A percentile compares a stretch with the other conserved stretches of the same genome.
These are phyloP conservation scores for Phylloporus rhodoxanthus DNA, from an alignment of 768 basidiomycete species.

Conservation along the genomic window DNA sequence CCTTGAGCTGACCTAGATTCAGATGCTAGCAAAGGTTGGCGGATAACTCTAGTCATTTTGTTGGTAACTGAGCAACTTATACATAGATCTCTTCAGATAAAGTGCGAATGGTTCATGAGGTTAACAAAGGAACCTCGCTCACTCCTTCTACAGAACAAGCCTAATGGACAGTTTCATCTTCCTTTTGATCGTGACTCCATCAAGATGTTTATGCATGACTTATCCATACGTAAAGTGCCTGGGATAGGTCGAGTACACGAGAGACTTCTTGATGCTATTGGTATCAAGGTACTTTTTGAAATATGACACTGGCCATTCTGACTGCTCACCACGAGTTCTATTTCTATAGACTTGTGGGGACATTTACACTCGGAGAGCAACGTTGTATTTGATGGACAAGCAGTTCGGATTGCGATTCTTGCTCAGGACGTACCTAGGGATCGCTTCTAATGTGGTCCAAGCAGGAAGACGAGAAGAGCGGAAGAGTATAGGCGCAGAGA, in stretches of 20 bases:
- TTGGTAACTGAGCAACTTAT: slow-evolving; percentile 3
- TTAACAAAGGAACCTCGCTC: not conserved
- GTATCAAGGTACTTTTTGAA: slow-evolving; percentile 55
- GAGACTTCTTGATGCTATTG: slow-evolving; percentile 77
- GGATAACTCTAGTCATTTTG: slow-evolving; percentile 8
- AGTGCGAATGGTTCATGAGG: slow-evolving; percentile 32
- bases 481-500: slow-evolving; percentile 90
- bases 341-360: slow-evolving; percentile 76
- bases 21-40: slow-evolving; percentile 94
- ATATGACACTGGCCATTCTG: not conserved
- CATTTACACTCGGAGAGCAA: slow-evolving; percentile 69
- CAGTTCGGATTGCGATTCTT: slow-evolving; percentile 76
- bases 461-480: slow-evolving; percentile 73
- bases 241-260: slow-evolving; percentile 92
- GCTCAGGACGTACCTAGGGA: slow-evolving; percentile 76
- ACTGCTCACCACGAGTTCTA: not conserved
- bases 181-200: slow-evolving; percentile 60
- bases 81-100: slow-evolving; percentile 87
- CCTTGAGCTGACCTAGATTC: slow-evolving; percentile 10
- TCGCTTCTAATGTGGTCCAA: slow-evolving; percentile 77
- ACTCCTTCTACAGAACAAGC: slow-evolving; percentile 64
- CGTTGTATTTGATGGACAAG: slow-evolving; percentile 78
- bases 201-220: slow-evolving; percentile 67
- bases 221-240: slow-evolving; percentile 82
- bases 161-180: slow-evolving; percentile 84